Percentiles rank a stretch among this genome's conserved stretches.
Evolutionary conservation across 768 basidiomycete genomes (phyloP).

Genomic region (Pleurotus pulmonarius): DNA sequence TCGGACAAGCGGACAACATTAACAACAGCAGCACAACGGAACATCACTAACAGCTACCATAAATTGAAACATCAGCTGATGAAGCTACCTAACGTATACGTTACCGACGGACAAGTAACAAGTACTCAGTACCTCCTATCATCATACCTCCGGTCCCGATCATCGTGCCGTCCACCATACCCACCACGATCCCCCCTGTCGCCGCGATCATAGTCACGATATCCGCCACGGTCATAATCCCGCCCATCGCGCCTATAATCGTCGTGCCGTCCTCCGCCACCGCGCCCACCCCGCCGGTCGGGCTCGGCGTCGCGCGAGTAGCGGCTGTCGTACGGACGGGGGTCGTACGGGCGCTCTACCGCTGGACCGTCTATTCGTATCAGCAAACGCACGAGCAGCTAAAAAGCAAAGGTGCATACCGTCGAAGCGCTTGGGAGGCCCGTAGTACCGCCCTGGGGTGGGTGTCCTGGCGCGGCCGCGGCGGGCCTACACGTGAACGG

Average conservation of each 20-base stretch:
- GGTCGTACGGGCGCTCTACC: slow-evolving; percentile 89
- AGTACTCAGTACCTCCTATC: slow-evolving; percentile 12
- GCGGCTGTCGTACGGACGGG: slow-evolving; percentile 86
- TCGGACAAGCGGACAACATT: too few relatives aligned
- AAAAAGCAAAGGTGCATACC: slow-evolving; percentile 32
- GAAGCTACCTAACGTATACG: too few relatives aligned
- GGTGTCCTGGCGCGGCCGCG: slow-evolving; percentile 88
- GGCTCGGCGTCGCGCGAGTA: slow-evolving; percentile 58
- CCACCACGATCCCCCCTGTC: slow-evolving; percentile 16
- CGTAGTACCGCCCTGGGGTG: slow-evolving; percentile 93
- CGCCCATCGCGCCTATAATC: slow-evolving; percentile 42
- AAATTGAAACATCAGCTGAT: too few relatives aligned
- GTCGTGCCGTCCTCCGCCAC: slow-evolving; percentile 27
- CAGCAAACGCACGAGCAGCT: slow-evolving; percentile 6
- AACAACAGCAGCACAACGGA: too few relatives aligned
- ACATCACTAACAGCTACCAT: too few relatives aligned
- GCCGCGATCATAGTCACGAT: slow-evolving; percentile 28
- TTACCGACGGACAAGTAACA: too few relatives aligned
- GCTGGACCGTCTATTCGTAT: slow-evolving; percentile 5
- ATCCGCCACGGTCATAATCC: slow-evolving; percentile 36
- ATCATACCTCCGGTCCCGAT: slow-evolving; percentile 11
- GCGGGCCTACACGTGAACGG: slow-evolving; percentile 79
- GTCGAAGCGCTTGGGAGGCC: slow-evolving; percentile 80
- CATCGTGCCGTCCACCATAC: slow-evolving; percentile 22
- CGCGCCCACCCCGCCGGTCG: slow-evolving; percentile 24